Percentiles rank a stretch among this genome's conserved stretches.
These are phyloP conservation scores for Umbelopsis sp. DNA, from an alignment of 192 early-diverging fungal species.

Conservation along the genomic window DNA sequence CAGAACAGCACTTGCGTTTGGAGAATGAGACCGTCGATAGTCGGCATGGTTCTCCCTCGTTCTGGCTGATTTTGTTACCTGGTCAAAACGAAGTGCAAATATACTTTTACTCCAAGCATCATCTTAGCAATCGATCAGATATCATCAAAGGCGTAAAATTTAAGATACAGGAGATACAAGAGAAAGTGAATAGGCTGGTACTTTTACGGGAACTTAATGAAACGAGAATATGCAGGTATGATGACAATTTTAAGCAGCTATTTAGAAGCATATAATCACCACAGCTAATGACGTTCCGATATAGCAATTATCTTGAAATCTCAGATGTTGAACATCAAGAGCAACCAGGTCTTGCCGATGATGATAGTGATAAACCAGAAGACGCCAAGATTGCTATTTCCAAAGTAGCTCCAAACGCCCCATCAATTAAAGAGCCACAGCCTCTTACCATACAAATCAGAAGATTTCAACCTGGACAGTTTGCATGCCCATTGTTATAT, in stretches of 20 bases:
- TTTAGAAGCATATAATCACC: too few species aligned
- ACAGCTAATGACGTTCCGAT: background rate
- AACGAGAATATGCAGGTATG: slow-evolving; percentile 64
- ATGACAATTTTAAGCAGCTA: background rate
- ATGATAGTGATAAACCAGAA: slow-evolving; percentile 24
- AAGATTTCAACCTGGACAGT: slow-evolving; percentile 58
- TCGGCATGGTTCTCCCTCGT: slow-evolving; percentile 27
- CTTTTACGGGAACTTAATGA: slow-evolving; percentile 65
- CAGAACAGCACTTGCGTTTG: background rate
- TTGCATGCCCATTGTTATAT: slow-evolving; percentile 72
- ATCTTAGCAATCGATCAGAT: slow-evolving; percentile 43
- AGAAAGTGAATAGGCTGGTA: slow-evolving; percentile 64
- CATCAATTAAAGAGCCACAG: background rate
- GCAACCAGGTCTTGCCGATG: slow-evolving; percentile 38
- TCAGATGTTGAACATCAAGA: slow-evolving; percentile 41
- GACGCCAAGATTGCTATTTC: background rate
- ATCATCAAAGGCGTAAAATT: slow-evolving; percentile 56
- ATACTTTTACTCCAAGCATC: slow-evolving; percentile 68
- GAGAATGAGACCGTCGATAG: background rate
- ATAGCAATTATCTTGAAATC: slow-evolving; percentile 56
- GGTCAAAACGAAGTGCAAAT: slow-evolving; percentile 55
- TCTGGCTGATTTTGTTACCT: slow-evolving; percentile 68
- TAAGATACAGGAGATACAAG: slow-evolving; percentile 53
- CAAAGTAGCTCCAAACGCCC: background rate
- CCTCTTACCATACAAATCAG: background rate